Evolutionary conservation across 495 filamentous ascomycete species (phyloP), one percentile per base, ranked within the genome.

Genomic region (Talaromyces borbonicus): DNA sequence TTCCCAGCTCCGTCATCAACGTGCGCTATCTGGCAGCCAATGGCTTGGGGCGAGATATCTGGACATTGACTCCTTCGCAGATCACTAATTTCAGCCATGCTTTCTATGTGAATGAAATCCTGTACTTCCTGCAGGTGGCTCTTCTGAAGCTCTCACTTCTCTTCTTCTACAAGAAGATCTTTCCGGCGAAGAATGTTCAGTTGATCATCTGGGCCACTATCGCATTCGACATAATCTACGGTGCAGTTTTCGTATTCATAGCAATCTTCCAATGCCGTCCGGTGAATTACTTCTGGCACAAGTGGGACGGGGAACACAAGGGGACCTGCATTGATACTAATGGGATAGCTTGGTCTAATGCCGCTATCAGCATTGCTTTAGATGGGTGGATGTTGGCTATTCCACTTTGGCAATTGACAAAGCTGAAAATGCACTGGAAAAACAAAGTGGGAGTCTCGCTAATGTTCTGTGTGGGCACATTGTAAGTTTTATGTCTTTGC

Each of bases 371-470:
- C 52, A 72, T 82, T 18, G 27, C 71, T 9, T 64, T 75, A 5
- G 77, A 82, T 49, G 20, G 73, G 0, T 53, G 71, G 48, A 73
- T 75, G 32, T 65, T 80, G 43, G 56, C 66, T 3, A 56, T 83
- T 19, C 66, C 68, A 1, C 52, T 70, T 14, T 50, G 50, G n/a
- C 51, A 47, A 20, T 40, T 58, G 54, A 15, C 60, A 62, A 19
- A 63, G 61, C 42, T 61, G 58, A 52, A 62, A 57, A 31, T 62
- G 63, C 3, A 59, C 58, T 54, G 62, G 43, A 59, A 59, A 5
- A 49, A 49, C 25, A 71, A 71, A 42, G 55, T 63, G 41, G 61
- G 69, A 48, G 51, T 66, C 24, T 44, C 47, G 0, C 35, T 63
- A 15, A 70, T 67, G 26, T 65, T 69, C 37, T 62, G 61, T 16